Conservation (phyloP, 164 flowering plant genomes). For the Nelumbo lutea region DNA sequence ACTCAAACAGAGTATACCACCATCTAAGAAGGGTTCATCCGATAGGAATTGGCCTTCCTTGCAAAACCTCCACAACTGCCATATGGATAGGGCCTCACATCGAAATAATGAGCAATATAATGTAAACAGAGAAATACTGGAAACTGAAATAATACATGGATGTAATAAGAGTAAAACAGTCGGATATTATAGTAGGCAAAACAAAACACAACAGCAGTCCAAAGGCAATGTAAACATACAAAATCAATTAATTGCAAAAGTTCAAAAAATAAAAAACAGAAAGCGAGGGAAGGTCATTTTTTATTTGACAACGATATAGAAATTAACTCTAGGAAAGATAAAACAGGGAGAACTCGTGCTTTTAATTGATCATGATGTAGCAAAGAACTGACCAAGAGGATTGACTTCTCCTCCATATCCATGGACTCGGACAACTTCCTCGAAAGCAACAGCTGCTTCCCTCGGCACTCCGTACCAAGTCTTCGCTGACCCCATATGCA, state of each 20-base stretch:
- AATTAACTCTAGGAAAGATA: neutral
- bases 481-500: slow-evolving; percentile 93
- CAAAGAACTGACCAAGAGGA: slow-evolving; percentile 72
- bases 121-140: too few relatives aligned
- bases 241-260: too few relatives aligned
- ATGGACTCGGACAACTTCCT: slow-evolving; percentile 83
- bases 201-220: neutral
- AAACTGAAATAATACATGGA: neutral
- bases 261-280: too few relatives aligned
- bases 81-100: too few relatives aligned
- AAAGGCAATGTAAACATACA: neutral
- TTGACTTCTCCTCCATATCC: slow-evolving; percentile 95
- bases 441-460: slow-evolving; percentile 85
- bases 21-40: too few relatives aligned
- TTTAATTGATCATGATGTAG: neutral
- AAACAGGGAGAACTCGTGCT: slow-evolving; percentile 16
- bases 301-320: too few relatives aligned
- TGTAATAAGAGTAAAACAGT: neutral
- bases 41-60: too few relatives aligned
- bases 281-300: too few relatives aligned
- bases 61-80: too few relatives aligned
- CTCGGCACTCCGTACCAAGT: slow-evolving; percentile 98
- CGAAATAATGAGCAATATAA: too few relatives aligned
- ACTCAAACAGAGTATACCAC: too few relatives aligned
- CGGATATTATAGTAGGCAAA: neutral